Conservation (phyloP, 169 alveolate genomes). For the Babesia gibsoni region DNA sequence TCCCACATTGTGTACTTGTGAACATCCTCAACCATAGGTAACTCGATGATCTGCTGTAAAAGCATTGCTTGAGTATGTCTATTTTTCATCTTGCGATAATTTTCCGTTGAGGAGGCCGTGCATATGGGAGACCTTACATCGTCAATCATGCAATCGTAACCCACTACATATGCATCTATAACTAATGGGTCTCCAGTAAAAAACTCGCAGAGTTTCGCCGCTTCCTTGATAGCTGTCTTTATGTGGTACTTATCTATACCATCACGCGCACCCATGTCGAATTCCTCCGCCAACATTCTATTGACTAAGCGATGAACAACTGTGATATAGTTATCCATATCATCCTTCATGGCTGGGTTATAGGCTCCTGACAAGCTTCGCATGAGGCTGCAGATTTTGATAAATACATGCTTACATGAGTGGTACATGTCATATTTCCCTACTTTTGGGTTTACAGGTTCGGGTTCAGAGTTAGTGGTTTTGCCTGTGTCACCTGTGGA, state of each 20-base stretch:
- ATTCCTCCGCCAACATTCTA: neutral
- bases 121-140: neutral
- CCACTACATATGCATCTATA: constrained; percentile 17
- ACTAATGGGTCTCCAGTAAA: neutral
- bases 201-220: neutral
- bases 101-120: neutral
- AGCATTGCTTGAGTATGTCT: neutral
- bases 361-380: too few relatives aligned
- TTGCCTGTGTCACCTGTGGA: too few relatives aligned
- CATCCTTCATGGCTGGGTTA: too few relatives aligned
- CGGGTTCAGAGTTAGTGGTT: too few relatives aligned
- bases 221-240: neutral
- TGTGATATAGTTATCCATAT: too few relatives aligned
- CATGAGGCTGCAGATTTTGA: too few relatives aligned
- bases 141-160: constrained; percentile 2
- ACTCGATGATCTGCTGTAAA: neutral
- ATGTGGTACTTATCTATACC: neutral
- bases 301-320: too few relatives aligned
- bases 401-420: too few relatives aligned
- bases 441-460: too few relatives aligned
- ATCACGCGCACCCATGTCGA: neutral
- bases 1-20: neutral
- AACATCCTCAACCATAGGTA: constrained; percentile 21
- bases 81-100: neutral
- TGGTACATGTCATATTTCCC: too few relatives aligned